phyloP scores from a whole-genome alignment of 768 basidiomycete species.

The Mycena vitilis region DNA sequence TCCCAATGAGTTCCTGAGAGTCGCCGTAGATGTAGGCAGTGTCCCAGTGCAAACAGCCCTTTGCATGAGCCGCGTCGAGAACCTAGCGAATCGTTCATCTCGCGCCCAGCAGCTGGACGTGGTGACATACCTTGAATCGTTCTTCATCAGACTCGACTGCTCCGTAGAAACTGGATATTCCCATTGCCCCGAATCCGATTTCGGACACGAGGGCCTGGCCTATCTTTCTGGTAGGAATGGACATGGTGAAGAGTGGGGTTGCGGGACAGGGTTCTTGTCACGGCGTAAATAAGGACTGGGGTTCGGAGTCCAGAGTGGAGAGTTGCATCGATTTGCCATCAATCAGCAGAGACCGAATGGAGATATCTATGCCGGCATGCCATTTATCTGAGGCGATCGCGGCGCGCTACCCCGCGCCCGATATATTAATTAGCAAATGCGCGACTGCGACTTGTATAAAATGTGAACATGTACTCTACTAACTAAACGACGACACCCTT shows the following conservation, averaged over 20 bases:
- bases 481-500: neutral
- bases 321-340: no score
- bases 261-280: no score
- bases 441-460: no score
- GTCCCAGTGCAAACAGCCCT: constrained; percentile 15
- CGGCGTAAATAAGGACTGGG: no score
- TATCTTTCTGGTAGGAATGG: constrained; percentile 42
- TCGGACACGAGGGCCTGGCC: constrained; percentile 49
- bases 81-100: constrained; percentile 10
- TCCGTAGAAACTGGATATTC: constrained; percentile 58
- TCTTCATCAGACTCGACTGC: constrained; percentile 57
- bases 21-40: constrained; percentile 26
- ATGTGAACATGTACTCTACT: no score
- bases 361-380: no score
- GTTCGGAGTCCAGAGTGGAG: no score
- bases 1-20: constrained; percentile 28
- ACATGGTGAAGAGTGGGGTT: constrained; percentile 6
- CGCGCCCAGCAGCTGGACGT: no score
- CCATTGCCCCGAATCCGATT: constrained; percentile 56
- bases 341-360: no score
- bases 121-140: constrained; percentile 56
- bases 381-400: no score
- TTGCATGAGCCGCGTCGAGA: constrained; percentile 21
- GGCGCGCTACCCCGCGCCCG: no score
- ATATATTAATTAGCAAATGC: no score